A percentile compares a stretch with the other conserved stretches of the same genome.
These are phyloP conservation scores for Quercus mongolica DNA, from an alignment of 306 rosid genomes.

Conservation along the genomic window DNA sequence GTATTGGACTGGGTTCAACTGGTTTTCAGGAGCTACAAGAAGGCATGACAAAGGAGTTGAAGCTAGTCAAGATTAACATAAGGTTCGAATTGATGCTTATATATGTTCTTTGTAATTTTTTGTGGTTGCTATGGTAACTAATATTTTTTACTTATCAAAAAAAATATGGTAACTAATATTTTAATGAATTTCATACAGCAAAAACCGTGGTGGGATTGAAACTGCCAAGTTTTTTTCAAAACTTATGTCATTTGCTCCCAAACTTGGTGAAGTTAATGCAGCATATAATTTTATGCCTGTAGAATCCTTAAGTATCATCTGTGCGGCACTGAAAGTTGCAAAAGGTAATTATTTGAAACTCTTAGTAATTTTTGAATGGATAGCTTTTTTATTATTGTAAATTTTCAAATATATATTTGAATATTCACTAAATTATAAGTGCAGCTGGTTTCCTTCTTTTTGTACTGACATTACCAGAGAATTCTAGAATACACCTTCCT, in stretches of 20 bases:
- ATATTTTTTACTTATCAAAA: background rate
- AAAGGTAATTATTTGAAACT: conserved; percentile 47
- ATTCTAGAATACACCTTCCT: background rate
- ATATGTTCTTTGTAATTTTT: conserved; percentile 15
- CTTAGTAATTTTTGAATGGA: background rate
- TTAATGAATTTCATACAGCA: conserved; percentile 39
- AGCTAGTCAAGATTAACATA: conserved; percentile 61
- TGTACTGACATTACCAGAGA: background rate
- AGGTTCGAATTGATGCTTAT: conserved; percentile 46
- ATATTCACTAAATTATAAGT: background rate
- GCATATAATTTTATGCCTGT: conserved; percentile 68
- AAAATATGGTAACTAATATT: conserved; percentile 2
- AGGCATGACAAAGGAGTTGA: conserved; percentile 42
- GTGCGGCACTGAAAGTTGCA: conserved; percentile 51
- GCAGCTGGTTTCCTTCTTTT: background rate
- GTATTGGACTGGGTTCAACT: conserved; percentile 57
- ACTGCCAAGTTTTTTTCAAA: conserved; percentile 63
- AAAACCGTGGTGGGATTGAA: conserved; percentile 78
- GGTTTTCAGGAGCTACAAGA: conserved; percentile 69
- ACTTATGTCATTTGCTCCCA: conserved; percentile 58
- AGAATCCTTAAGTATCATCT: conserved; percentile 52
- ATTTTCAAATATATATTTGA: too few relatives aligned
- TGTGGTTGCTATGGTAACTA: conserved; percentile 15
- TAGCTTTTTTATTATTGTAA: background rate
- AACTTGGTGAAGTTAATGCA: conserved; percentile 63